Conservation (phyloP, 768 basidiomycete species). For the Hygrophorus pudorinus region DNA sequence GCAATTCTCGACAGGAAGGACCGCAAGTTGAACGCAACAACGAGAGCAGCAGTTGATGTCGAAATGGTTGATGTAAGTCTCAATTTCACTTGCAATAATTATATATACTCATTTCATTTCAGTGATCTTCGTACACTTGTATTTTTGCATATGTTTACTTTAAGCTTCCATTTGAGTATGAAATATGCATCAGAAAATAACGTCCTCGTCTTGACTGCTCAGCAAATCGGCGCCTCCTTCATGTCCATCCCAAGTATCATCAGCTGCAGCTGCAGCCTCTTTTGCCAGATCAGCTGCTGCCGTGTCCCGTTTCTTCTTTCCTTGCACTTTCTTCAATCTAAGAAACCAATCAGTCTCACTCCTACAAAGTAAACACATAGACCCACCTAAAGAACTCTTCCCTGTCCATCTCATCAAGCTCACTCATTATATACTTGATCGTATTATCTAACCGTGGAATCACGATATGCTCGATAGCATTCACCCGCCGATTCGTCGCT, state of each 20-base stretch:
- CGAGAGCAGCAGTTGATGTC: conserved; percentile 32
- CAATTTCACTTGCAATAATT: neutral
- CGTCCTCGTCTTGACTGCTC: conserved; percentile 81
- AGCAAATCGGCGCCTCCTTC: conserved; percentile 49
- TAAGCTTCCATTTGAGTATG: conserved; percentile 4
- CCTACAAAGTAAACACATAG: neutral
- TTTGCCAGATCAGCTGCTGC: conserved; percentile 29
- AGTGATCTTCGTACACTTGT: conserved; percentile 55
- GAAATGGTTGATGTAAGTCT: conserved; percentile 70
- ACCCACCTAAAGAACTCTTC: conserved; percentile 85
- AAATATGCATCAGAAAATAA: conserved; percentile 66
- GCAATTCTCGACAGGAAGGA: conserved; percentile 85
- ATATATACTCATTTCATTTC: conserved; percentile 10
- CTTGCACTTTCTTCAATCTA: conserved; percentile 94
- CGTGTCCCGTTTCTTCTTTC: conserved; percentile 87
- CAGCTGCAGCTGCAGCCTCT: conserved; percentile 21
- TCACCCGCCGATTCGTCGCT: conserved; percentile 97
- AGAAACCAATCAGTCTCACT: conserved; percentile 5
- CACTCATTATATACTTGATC: conserved; percentile 95
- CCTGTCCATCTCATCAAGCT: conserved; percentile 97
- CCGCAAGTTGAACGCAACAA: conserved; percentile 49
- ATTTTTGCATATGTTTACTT: conserved; percentile 54
- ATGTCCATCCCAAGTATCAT: conserved; percentile 12
- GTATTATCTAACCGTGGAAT: conserved; percentile 96
- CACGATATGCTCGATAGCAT: conserved; percentile 95